A percentile compares a stretch with the other conserved stretches of the same genome.
phyloP scores from a whole-genome alignment of 1,139 yeast species.

The Kazachstania sp. region DNA sequence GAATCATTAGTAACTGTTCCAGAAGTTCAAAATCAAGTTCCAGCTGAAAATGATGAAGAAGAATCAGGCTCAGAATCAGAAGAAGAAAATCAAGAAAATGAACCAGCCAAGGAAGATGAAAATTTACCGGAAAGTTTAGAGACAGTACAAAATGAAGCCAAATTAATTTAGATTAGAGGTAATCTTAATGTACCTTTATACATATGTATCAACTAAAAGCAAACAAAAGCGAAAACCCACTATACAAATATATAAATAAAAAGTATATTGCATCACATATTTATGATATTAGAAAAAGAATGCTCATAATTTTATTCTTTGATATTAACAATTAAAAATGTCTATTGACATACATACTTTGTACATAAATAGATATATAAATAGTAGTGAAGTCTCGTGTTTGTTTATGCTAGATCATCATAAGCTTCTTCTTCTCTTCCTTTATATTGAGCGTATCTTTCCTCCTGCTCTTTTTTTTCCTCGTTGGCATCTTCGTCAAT shows the following conservation, averaged over 20 bases:
- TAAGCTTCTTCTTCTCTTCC: constrained; percentile 17
- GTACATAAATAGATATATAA: too few relatives aligned
- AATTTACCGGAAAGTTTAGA: background rate
- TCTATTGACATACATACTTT: background rate
- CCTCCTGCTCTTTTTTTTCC: constrained; percentile 15
- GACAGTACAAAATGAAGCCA: background rate
- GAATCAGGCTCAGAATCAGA: constrained; percentile 1
- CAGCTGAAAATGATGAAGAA: constrained; percentile 10
- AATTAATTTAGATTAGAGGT: background rate
- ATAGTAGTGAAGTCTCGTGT: too few relatives aligned
- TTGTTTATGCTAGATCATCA: constrained; percentile 14
- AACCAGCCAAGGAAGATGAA: too few relatives aligned
- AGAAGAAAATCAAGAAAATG: too few relatives aligned
- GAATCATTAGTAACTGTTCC: constrained; percentile 14
- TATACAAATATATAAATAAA: background rate
- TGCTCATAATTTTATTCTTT: background rate
- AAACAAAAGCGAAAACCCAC: background rate
- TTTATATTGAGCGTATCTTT: constrained; percentile 13
- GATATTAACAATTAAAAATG: background rate
- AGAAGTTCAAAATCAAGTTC: constrained; percentile 17
- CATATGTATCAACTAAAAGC: too few relatives aligned
- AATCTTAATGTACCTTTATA: too few relatives aligned
- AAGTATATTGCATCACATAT: background rate
- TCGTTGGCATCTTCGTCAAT: constrained; percentile 28
- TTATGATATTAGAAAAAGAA: background rate